Base-by-base conservation (phyloP, 2,329 filamentous ascomycete species). In the Claviceps quebecensis region DNA sequence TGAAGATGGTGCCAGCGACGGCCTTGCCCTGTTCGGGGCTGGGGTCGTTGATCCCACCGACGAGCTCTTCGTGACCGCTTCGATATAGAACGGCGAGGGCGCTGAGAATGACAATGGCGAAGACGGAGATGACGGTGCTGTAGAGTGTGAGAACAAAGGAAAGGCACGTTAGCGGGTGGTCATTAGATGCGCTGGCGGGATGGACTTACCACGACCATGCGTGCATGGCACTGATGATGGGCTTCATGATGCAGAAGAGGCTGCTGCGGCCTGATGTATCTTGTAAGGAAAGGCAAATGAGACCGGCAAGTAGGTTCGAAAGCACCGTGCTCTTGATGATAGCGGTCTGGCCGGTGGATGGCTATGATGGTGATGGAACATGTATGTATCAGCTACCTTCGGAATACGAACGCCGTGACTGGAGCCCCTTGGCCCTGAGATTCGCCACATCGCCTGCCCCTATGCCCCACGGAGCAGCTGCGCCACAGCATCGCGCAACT, bases 131-230 rank as follows among this genome's bases (percentile, higher is more conserved):
- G 71, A 89, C 70, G 65, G 83, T 85, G 76, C 91, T 96, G 45
- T n/a, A 14, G 11, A 14, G 16, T 38, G 14, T 11, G 41, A 36
- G n/a, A 19, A 13, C 11, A 44, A 44, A 26, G 13, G 9, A 11
- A n/a, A 46, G 52, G 43, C 11, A 52, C 51, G 57, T 64, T 60
- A 64, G 63, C 56, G 40, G 16, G 23, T 7, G 19, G 13, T 19
- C 29, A 5, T 19, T 13, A 16, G 36, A 46, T 36, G 17, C 29
- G n/a, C 34, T n/a, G 34, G 47, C 13, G 14, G n/a, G 40, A 50
- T 17, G 6, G 53, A 68, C 81, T 65, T 75, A 96, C 90, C 90
- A 95, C 74, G 83, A 87, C 89, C 90, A 96, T 64, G 90, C 91
- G 73, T 95, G 90, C 73, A 90, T 79, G 59, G 88, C 84, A 65